Conservation (phyloP, 2,329 filamentous ascomycete genomes). For the Lecanosticta acicola region DNA sequence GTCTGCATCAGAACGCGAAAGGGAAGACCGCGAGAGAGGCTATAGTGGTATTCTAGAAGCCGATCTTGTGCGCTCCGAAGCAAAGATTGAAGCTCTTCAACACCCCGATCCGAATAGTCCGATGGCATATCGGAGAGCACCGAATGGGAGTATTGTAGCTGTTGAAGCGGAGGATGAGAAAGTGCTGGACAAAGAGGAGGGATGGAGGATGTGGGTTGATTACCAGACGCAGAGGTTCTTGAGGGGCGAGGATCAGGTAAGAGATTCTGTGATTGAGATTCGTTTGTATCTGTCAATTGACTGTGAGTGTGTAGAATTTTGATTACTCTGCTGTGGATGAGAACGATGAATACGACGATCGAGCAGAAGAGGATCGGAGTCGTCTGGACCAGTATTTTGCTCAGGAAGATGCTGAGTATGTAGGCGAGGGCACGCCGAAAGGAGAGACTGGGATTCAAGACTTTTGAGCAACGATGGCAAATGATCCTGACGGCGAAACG, state of each 20-base stretch:
- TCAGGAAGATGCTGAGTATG: constrained; percentile 55
- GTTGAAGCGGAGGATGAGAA: constrained; percentile 50
- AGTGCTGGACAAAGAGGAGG: constrained; percentile 59
- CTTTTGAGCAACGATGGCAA: too few species aligned
- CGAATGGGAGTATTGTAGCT: constrained; percentile 52
- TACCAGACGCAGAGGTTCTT: constrained; percentile 72
- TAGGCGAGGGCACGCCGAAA: constrained; percentile 30
- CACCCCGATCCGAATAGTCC: constrained; percentile 48
- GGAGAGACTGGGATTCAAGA: constrained; percentile 48
- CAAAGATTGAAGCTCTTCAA: constrained; percentile 61
- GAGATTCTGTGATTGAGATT: too few species aligned
- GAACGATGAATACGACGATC: constrained; percentile 66
- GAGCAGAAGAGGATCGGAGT: constrained; percentile 54
- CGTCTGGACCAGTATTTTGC: constrained; percentile 74
- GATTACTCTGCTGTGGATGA: constrained; percentile 67
- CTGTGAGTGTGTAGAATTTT: too few species aligned
- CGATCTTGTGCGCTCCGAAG: constrained; percentile 70
- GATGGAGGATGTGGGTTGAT: constrained; percentile 61
- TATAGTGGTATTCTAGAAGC: constrained; percentile 75
- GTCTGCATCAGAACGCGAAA: constrained; percentile 64
- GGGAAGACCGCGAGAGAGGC: constrained; percentile 66
- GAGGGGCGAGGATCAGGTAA: constrained; percentile 66
- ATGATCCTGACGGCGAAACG: too few species aligned
- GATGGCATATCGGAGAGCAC: constrained; percentile 47
- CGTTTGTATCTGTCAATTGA: too few species aligned